phyloP scores from a whole-genome alignment of 306 rosid species.

The Cicer yamashitae region DNA sequence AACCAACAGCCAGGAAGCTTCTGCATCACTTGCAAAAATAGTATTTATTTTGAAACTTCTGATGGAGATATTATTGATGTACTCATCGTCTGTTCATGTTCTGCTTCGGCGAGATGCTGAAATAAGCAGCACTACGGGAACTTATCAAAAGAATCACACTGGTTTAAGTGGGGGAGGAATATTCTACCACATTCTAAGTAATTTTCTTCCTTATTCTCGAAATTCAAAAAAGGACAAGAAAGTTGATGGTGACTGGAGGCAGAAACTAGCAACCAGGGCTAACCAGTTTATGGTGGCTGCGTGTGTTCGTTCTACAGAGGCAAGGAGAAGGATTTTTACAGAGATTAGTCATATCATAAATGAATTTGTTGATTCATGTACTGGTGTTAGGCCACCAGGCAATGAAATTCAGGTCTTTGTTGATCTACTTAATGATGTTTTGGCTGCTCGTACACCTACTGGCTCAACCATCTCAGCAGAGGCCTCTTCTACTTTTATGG shows the following conservation, averaged over 20 bases:
- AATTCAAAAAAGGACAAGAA: constrained; percentile 83
- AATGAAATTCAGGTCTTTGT: constrained; percentile 75
- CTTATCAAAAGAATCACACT: constrained; percentile 60
- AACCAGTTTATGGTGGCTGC: constrained; percentile 92
- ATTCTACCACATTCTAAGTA: constrained; percentile 81
- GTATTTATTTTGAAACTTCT: constrained; percentile 88
- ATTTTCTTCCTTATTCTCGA: constrained; percentile 72
- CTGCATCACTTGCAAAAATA: constrained; percentile 89
- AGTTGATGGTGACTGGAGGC: constrained; percentile 94
- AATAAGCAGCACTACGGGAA: constrained; percentile 62
- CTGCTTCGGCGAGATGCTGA: constrained; percentile 91
- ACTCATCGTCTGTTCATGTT: constrained; percentile 86
- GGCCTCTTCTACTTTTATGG: constrained; percentile 88
- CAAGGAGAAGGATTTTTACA: constrained; percentile 82
- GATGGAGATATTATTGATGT: constrained; percentile 83
- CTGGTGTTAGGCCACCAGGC: constrained; percentile 66
- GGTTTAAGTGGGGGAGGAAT: constrained; percentile 69
- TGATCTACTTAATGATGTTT: constrained; percentile 86
- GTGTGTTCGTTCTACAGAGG: constrained; percentile 93
- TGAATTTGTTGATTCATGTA: constrained; percentile 75
- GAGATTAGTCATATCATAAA: constrained; percentile 72
- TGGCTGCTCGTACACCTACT: constrained; percentile 88
- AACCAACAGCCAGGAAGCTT: constrained; percentile 65
- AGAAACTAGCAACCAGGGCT: constrained; percentile 90
- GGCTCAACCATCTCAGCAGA: constrained; percentile 84